Conservation (phyloP, 2,329 filamentous ascomycete genomes). For the Epichloe coenophiala region DNA sequence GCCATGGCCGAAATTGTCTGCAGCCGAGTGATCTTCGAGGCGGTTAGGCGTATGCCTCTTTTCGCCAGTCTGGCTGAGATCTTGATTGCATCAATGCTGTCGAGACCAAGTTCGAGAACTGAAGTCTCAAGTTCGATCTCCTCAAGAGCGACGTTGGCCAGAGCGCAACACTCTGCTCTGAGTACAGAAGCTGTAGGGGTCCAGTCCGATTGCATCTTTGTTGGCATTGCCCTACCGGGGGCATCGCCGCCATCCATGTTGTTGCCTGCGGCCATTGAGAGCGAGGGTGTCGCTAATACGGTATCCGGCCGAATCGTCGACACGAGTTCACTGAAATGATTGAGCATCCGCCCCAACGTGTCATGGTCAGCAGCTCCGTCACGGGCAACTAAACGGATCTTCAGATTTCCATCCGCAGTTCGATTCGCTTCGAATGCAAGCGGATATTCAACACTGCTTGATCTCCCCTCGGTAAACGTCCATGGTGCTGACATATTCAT, state of each 20-base stretch:
- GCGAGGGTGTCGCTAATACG: neutral
- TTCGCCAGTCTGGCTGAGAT: constrained; percentile 59
- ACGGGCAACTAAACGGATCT: constrained; percentile 47
- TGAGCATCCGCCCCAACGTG: constrained; percentile 23
- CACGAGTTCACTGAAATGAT: constrained; percentile 20
- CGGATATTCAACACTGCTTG: constrained; percentile 51
- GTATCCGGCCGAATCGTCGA: constrained; percentile 5
- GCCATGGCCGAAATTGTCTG: constrained; percentile 44
- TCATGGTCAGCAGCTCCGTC: constrained; percentile 19
- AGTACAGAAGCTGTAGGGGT: constrained; percentile 33
- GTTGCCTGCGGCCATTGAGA: neutral
- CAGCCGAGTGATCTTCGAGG: constrained; percentile 65
- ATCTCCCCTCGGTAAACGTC: constrained; percentile 32
- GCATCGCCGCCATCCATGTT: neutral
- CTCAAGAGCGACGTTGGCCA: constrained; percentile 40
- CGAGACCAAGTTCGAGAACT: constrained; percentile 71
- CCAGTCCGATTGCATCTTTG: neutral
- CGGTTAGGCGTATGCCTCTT: constrained; percentile 43
- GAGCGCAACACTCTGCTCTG: constrained; percentile 45
- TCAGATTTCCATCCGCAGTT: constrained; percentile 30
- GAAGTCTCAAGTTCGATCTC: constrained; percentile 45
- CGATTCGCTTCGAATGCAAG: constrained; percentile 63
- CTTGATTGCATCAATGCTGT: constrained; percentile 87
- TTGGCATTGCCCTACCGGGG: neutral
- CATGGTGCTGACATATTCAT: constrained; percentile 32